phyloP scores from a whole-genome alignment of 768 basidiomycete species.

The Candolleomyces aberdarensis region DNA sequence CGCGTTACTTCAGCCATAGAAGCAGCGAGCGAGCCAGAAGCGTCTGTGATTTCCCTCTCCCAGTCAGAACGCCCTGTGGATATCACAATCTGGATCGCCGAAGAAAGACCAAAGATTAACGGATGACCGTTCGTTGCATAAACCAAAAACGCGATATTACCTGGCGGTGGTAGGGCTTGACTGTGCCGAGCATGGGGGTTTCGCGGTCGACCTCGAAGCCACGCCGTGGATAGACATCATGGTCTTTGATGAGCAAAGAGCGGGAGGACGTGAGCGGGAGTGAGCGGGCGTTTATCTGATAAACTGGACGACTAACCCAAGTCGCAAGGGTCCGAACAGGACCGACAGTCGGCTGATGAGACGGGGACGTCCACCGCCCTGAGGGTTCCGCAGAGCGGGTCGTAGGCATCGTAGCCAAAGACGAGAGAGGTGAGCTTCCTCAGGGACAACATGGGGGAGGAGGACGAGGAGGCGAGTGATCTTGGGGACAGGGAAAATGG shows the following conservation, averaged over 20 bases:
- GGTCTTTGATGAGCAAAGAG: constrained; percentile 35
- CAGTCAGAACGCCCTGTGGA: constrained; percentile 91
- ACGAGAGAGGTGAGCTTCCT: constrained; percentile 39
- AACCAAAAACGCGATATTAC: constrained; percentile 30
- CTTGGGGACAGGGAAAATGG: constrained; percentile 6
- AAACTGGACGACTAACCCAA: constrained; percentile 41
- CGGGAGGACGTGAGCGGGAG: constrained; percentile 5
- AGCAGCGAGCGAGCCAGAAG: constrained; percentile 66
- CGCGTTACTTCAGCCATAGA: constrained; percentile 40
- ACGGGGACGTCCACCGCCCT: constrained; percentile 60
- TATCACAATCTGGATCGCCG: constrained; percentile 63
- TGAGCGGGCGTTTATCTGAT: constrained; percentile 23
- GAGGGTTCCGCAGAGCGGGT: constrained; percentile 48
- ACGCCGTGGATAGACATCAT: constrained; percentile 63
- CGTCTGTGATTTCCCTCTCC: constrained; percentile 76
- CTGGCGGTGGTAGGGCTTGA: constrained; percentile 83
- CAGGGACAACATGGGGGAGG: constrained; percentile 34
- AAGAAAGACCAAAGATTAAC: constrained; percentile 6
- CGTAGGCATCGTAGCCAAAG: constrained; percentile 36
- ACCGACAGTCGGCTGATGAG: constrained; percentile 63
- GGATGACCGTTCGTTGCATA: neutral
- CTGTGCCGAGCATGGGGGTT: constrained; percentile 78
- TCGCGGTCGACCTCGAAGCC: constrained; percentile 74
- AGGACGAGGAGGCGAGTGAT: constrained; percentile 10
- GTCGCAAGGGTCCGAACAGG: constrained; percentile 77